phyloP scores from a whole-genome alignment of 305 asterid species.

The Solanum hybrid region DNA sequence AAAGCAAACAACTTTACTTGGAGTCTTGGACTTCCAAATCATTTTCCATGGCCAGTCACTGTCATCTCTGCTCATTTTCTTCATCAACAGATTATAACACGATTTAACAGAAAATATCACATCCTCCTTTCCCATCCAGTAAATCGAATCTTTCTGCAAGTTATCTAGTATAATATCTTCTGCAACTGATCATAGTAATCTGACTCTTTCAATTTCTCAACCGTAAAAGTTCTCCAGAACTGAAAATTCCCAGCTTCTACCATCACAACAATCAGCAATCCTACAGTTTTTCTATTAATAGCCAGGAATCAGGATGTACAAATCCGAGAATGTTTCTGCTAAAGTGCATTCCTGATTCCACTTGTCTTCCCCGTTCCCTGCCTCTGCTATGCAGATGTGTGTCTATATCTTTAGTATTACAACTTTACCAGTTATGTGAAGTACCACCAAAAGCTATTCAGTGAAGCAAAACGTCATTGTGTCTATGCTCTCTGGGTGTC shows the following conservation, averaged over 20 bases:
- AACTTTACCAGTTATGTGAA: background rate
- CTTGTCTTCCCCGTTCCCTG: background rate
- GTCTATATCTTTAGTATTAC: background rate
- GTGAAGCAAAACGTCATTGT: background rate
- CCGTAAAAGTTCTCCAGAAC: background rate
- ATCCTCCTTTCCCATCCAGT: background rate
- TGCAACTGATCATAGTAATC: background rate
- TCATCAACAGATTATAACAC: background rate
- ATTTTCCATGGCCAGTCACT: background rate
- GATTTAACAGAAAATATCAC: background rate
- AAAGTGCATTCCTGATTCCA: background rate
- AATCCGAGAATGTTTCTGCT: background rate
- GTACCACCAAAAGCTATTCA: background rate
- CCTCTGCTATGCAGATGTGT: background rate
- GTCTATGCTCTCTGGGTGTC: background rate
- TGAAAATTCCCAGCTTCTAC: background rate
- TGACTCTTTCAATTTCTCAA: background rate
- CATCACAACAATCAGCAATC: background rate
- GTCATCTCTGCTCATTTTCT: background rate
- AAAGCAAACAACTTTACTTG: background rate
- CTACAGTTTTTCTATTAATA: background rate
- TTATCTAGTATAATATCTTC: background rate
- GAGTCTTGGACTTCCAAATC: background rate
- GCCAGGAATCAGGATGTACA: background rate
- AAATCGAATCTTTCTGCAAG: background rate